Conservation (phyloP, 495 filamentous ascomycete genomes). For the Xylaria curta region DNA sequence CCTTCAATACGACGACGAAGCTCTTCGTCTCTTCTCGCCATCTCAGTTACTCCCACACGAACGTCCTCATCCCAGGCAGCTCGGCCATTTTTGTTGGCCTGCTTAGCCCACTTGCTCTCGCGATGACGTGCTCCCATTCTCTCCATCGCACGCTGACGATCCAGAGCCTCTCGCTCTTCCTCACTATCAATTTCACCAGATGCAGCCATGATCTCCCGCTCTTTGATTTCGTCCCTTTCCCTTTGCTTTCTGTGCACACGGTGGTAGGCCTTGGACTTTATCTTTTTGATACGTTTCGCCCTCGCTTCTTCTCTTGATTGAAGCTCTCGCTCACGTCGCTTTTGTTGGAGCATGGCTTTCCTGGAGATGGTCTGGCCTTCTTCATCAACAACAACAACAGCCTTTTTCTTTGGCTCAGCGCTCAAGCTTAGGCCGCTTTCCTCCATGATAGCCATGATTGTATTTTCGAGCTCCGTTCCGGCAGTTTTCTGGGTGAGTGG, state of each 20-base stretch:
- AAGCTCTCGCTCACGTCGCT: conserved; percentile 81
- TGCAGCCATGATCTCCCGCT: conserved; percentile 68
- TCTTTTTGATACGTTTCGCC: conserved; percentile 94
- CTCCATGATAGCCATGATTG: conserved; percentile 84
- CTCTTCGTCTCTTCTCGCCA: conserved; percentile 86
- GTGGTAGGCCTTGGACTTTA: conserved; percentile 93
- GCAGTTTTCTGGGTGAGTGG: conserved; percentile 64
- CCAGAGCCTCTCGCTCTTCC: conserved; percentile 78
- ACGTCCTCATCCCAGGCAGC: conserved; percentile 86
- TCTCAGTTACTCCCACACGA: conserved; percentile 75
- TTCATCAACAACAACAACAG: conserved; percentile 67
- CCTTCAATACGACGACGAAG: conserved; percentile 83
- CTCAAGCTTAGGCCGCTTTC: conserved; percentile 76
- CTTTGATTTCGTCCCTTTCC: conserved; percentile 72
- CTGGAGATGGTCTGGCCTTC: conserved; percentile 75
- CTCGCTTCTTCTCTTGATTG: conserved; percentile 90
- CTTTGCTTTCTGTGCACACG: conserved; percentile 89
- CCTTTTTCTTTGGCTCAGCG: conserved; percentile 61
- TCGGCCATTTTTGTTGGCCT: conserved; percentile 76
- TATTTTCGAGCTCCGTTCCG: conserved; percentile 79
- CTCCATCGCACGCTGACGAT: conserved; percentile 82
- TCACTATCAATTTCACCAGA: conserved; percentile 72
- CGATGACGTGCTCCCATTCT: conserved; percentile 87
- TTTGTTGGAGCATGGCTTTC: conserved; percentile 72
- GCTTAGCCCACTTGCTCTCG: conserved; percentile 95